phyloP scores from a whole-genome alignment of 1,284 basidiomycete genomes.

The Rugosomyces carneus region DNA sequence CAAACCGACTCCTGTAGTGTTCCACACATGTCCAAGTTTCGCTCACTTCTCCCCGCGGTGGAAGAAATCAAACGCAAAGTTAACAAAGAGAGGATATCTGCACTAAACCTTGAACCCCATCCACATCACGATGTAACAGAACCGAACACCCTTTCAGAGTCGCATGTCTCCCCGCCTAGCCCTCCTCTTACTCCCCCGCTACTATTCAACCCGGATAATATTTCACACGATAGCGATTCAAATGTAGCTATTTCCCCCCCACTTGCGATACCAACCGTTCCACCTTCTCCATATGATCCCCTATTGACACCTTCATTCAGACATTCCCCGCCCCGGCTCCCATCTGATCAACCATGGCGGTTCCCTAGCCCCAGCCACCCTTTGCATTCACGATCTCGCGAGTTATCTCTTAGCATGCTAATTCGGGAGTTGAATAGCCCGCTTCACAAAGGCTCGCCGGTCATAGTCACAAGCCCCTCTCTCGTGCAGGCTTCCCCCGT shows the following conservation, averaged over 20 bases:
- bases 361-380: conserved; percentile 69
- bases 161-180: conserved; percentile 23
- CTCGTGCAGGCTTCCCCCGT: conserved; percentile 20
- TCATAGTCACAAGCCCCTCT: conserved; percentile 23
- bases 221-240: conserved; percentile 21
- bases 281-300: conserved; percentile 68
- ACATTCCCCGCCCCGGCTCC: conserved; percentile 63
- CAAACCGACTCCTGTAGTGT: conserved; percentile 27
- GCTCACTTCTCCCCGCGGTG: conserved; percentile 23
- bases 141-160: conserved; percentile 13
- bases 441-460: conserved; percentile 22
- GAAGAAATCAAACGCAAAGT: conserved; percentile 18
- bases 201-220: conserved; percentile 25
- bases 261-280: conserved; percentile 30
- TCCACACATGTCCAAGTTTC: conserved; percentile 38
- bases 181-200: conserved; percentile 34
- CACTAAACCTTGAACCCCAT: conserved; percentile 18
- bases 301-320: conserved; percentile 65
- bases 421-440: conserved; percentile 35
- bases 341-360: conserved; percentile 71
- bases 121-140: conserved; percentile 11
- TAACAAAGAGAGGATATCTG: conserved; percentile 5
- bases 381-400: conserved; percentile 52
- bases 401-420: conserved; percentile 60
- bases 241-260: conserved; percentile 21